Evolutionary conservation across 768 basidiomycete genomes (phyloP).

Genomic region (Favolaschia claudopus): DNA sequence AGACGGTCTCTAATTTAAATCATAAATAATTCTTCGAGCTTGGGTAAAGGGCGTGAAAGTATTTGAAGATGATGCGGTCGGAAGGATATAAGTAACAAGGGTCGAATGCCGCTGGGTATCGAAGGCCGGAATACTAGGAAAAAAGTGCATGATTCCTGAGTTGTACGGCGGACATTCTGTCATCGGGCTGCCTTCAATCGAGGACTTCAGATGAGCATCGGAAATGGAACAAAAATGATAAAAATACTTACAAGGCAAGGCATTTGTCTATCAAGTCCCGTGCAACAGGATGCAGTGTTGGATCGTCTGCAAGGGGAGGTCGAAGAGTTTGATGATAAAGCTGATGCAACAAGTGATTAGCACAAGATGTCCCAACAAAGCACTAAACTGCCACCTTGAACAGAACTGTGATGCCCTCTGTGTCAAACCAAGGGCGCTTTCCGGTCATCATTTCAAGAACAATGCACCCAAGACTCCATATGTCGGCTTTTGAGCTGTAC

Average conservation of each 20-base stretch:
- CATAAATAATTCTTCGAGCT: too few relatives aligned
- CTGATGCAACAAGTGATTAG: constrained; percentile 4
- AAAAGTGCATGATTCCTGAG: constrained; percentile 7
- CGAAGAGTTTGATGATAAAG: constrained; percentile 22
- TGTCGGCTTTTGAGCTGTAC: constrained; percentile 80
- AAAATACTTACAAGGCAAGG: constrained; percentile 24
- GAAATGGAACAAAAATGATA: background rate
- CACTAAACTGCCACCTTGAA: constrained; percentile 58
- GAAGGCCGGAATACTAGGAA: too few relatives aligned
- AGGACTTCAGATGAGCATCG: constrained; percentile 1
- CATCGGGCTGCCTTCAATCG: constrained; percentile 13
- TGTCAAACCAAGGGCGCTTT: constrained; percentile 73
- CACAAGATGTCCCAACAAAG: background rate
- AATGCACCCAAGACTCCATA: constrained; percentile 84
- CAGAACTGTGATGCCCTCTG: constrained; percentile 75
- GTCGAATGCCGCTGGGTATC: too few relatives aligned
- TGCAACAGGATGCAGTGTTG: background rate
- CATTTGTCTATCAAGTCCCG: constrained; percentile 21
- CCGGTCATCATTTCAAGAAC: constrained; percentile 86
- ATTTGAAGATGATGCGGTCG: too few relatives aligned
- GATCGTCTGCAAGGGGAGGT: constrained; percentile 12
- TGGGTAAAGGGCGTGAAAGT: too few relatives aligned
- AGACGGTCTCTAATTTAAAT: too few relatives aligned
- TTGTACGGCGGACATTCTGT: constrained; percentile 15
- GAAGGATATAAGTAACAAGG: too few relatives aligned